Evolutionary conservation across 1,139 yeast species (phyloP).

Genomic region (Sugiyamaella sp.): DNA sequence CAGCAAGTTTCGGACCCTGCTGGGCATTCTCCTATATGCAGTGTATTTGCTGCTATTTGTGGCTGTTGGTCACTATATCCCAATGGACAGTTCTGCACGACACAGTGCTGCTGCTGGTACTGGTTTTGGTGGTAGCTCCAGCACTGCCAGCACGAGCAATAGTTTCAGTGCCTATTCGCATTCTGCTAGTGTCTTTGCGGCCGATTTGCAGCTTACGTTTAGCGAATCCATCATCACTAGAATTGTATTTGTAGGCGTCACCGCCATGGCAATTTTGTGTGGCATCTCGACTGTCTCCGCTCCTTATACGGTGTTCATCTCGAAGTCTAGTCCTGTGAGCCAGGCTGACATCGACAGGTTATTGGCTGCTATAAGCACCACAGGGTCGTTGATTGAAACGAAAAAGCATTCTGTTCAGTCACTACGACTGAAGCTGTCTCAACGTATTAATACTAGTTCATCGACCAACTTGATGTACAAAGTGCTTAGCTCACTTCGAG

Average conservation of each 20-base stretch:
- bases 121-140: conserved; percentile 12
- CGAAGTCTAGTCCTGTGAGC: conserved; percentile 36
- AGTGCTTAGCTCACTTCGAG: conserved; percentile 34
- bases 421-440: conserved; percentile 26
- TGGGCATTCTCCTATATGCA: conserved; percentile 30
- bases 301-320: conserved; percentile 50
- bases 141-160: not conserved
- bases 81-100: conserved; percentile 27
- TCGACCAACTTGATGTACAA: conserved; percentile 36
- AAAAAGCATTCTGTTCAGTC: conserved; percentile 32
- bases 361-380: conserved; percentile 42
- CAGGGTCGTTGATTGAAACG: conserved; percentile 41
- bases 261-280: conserved; percentile 68
- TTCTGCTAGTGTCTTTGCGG: conserved; percentile 22
- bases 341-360: conserved; percentile 43
- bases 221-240: conserved; percentile 52
- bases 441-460: conserved; percentile 30
- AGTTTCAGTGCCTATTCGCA: not conserved
- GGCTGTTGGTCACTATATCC: conserved; percentile 21
- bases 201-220: conserved; percentile 36
- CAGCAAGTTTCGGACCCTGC: conserved; percentile 24
- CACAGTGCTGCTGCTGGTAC: conserved; percentile 18
- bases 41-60: conserved; percentile 40
- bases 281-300: conserved; percentile 80
- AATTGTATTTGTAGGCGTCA: conserved; percentile 69